Evolutionary conservation across 495 filamentous ascomycete genomes (phyloP), one percentile per base, ranked within the genome.

Genomic region (Xylaria flabelliformis): DNA sequence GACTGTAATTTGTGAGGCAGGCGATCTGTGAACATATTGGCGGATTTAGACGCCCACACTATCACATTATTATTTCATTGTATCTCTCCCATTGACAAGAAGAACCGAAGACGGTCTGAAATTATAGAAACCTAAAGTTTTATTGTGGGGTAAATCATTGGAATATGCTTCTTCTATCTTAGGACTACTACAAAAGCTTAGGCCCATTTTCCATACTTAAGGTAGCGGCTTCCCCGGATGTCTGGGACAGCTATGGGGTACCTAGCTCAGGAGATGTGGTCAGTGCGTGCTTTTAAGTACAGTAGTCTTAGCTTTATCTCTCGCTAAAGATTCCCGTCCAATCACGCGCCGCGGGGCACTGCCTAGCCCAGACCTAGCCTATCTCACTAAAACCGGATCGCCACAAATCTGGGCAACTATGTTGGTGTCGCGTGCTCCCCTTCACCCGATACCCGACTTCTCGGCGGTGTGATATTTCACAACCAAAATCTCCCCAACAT

Each of bases 391-490:
- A 39, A 36, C 39, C 58, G 58, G 58, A 61, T 61, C 58, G 58
- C 58, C 58, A 61, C 58, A 36, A 39, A 39, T 61, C 56, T 39
- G 10, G 56, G 56, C 19, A 21, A n/a, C 17, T n/a, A n/a, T n/a
- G n/a, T n/a, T 1, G 17, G 34, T 61, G 58, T 61, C 58, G 58
- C 58, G 58, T 61, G 58, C 58, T 61, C 58, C 55, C 55, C 26
- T 59, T 59, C 55, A 34, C 55, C 55, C 55, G 55, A 24, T 17
- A 59, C 55, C 55, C 55, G 55, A 24, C 32, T 39, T 39, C 7
- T 51, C 10, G 61, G 36, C 58, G 58, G 61, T 64, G 39, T 44
- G 61, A 17, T 44, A 32, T 44, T 44, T 39, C 36, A 39, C 36
- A 39, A 19, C 58, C 39, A 42, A 2, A 12, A 29, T 17, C 53